A percentile compares a stretch with the other conserved stretches of the same genome.
Conservation (phyloP, 768 basidiomycete species). For the Pilatotrama ljubarskyi region DNA sequence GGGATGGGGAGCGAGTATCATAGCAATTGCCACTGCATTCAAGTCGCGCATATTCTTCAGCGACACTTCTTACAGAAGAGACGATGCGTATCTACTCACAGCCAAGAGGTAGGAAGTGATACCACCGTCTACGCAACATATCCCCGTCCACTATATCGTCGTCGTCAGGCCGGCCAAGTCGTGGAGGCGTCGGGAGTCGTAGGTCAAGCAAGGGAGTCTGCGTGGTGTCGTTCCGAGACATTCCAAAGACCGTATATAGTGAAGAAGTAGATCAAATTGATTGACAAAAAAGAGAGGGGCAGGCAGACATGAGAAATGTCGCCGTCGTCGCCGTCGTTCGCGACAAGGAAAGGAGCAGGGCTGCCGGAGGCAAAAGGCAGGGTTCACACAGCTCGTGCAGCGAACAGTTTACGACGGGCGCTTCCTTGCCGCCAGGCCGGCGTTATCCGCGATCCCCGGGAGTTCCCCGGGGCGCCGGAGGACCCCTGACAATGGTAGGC, state of each 20-base stretch:
- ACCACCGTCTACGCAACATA: conserved; percentile 18
- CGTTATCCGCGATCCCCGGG: conserved; percentile 4
- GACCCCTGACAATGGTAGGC: neutral
- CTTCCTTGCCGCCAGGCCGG: neutral
- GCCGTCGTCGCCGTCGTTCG: conserved; percentile 4
- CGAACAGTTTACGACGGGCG: neutral
- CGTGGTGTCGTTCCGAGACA: conserved; percentile 6
- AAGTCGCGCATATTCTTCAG: neutral
- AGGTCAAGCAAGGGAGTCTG: conserved; percentile 16
- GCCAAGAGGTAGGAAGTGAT: conserved; percentile 20
- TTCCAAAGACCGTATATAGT: neutral
- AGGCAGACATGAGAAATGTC: neutral
- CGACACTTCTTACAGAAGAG: too few species aligned
- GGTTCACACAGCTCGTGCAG: neutral
- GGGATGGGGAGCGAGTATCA: conserved; percentile 74
- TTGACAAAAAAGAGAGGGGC: neutral
- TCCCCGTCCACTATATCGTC: conserved; percentile 16
- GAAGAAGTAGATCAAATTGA: neutral
- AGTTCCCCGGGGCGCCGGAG: neutral
- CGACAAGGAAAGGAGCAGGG: neutral
- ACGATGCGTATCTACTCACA: conserved; percentile 7
- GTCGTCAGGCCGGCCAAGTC: conserved; percentile 13
- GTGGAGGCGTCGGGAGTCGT: conserved; percentile 11
- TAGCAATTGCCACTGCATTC: conserved; percentile 44
- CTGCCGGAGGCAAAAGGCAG: neutral